Base-by-base conservation (phyloP, 179 eudicot species). In the Beta corolliflora region DNA sequence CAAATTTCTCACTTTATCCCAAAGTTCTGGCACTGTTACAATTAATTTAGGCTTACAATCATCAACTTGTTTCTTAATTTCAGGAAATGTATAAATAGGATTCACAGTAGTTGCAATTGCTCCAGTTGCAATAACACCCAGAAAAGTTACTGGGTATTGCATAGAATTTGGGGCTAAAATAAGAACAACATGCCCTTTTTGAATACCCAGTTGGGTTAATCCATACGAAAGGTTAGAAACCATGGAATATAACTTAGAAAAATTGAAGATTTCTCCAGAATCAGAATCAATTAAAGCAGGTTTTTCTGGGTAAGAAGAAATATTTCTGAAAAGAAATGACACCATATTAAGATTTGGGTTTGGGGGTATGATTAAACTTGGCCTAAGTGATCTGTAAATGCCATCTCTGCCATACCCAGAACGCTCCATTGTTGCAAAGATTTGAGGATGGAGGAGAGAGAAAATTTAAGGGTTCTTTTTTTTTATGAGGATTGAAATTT, bases 121-220 rank as follows among this genome's bases (percentile, higher is more conserved):
- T 45, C 94, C 96, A n/a, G 85, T 54, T 25, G 94, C 94, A 54
- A 90, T 65, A 71, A 91, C 55, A 7, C 90, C 90, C 45, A 89
- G 86, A 82, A 93, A 91, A 25, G 80, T 78, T 48, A 91, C 5
- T 0, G 93, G 94, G 73, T 88, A 93, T 1, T 86, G 86, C 80
- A 93, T 81, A 5, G 93, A 93, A 78, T 94, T 94, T 3, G 97
- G 98, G 19, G 96, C 90, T 44, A 90, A 80, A 44, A 94, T 89
- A 59, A 93, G 88, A 45, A 94, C 96, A 48, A 90, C 94, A 81
- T 93, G 88, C n/a, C 88, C 89, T 77, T 88, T 25, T 87, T 76
- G 75, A 82, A 93, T 84, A 64, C 91, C 89, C 64, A 90, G 69
- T 16, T 81, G 82, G 75, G 71, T 80, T 6, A 93, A 79, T 10